A percentile compares a stretch with the other conserved stretches of the same genome.
Evolutionary conservation across 331 rosid species (phyloP).

Genomic region (Dryas integrifolia): DNA sequence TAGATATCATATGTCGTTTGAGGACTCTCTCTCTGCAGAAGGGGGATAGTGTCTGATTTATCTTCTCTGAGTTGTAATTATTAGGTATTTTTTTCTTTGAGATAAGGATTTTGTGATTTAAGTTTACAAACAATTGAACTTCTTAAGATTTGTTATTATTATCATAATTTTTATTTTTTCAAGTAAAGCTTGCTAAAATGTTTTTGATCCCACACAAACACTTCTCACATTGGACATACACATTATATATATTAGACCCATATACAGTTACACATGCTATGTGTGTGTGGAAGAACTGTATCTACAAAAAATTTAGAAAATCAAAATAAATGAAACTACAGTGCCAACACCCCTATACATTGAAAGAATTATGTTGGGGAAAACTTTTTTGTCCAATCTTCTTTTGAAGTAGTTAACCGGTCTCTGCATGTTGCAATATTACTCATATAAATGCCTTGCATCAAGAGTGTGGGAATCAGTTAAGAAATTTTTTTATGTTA

Average conservation of each 20-base stretch:
- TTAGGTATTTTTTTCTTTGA: neutral
- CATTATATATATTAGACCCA: neutral
- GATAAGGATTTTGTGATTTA: neutral
- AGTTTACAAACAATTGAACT: neutral
- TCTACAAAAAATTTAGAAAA: neutral
- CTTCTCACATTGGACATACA: neutral
- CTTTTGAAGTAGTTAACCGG: neutral
- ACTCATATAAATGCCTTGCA: no score
- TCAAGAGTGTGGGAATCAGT: neutral
- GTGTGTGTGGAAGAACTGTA: no score
- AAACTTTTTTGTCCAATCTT: neutral
- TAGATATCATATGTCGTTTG: conserved; percentile 7
- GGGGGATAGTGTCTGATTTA: neutral
- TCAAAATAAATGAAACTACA: neutral
- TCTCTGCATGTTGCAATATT: neutral
- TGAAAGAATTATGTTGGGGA: neutral
- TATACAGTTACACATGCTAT: no score
- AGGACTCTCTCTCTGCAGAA: neutral
- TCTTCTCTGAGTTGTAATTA: neutral
- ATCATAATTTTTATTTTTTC: neutral
- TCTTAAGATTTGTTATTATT: neutral
- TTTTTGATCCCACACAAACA: neutral
- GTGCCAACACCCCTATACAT: no score
- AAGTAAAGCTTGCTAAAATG: neutral
- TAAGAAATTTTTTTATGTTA: neutral